Evolutionary conservation across 2,329 filamentous ascomycete species (phyloP), one percentile per base, ranked within the genome.

Genomic region (Pyrenophora teres): DNA sequence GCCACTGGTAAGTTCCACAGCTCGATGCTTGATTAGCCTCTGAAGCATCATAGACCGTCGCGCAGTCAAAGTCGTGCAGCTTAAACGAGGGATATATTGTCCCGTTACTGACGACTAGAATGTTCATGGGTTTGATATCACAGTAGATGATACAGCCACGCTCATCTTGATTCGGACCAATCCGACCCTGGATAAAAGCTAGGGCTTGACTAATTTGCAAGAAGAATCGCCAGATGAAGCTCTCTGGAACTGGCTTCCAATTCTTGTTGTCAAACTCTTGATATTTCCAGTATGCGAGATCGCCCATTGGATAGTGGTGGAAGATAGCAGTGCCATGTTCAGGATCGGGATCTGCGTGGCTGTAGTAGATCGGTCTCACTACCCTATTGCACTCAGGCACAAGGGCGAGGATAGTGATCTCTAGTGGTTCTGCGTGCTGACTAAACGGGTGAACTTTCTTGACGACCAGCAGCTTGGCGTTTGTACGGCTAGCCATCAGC

Each of bases 101-200:
- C 3, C 63, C 63, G 19, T 65, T 62, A 13, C 57, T 21, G 13
- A 52, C 46, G 0, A 70, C 65, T 0, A 70, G 54, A 23, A 68
- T 56, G 16, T 71, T 70, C n/a, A 58, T 40, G 8, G 67, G 68
- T 50, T 70, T 70, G 56, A 70, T 63, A 40, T 70, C 65, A 25
- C 57, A 51, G 32, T 68, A 55, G 10, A 65, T 52, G 5, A 67
- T 27, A 2, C 43, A 18, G 0, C 40, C 13, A 2, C 52, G 50
- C 13, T 41, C n/a, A 12, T 46, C 46, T 1, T 16, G 31, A 1
- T 40, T 19, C n/a, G 57, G 50, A 8, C 62, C 57, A 5, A 57
- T 38, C 2, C 46, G 39, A 18, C 57, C 52, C n/a, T 69, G 66
- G 30, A 70, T 43, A 41, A 69, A 63, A 0, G 62, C 62, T 16